Evolutionary conservation across 345 rosid genomes (phyloP).

Genomic region (Salix caprea): DNA sequence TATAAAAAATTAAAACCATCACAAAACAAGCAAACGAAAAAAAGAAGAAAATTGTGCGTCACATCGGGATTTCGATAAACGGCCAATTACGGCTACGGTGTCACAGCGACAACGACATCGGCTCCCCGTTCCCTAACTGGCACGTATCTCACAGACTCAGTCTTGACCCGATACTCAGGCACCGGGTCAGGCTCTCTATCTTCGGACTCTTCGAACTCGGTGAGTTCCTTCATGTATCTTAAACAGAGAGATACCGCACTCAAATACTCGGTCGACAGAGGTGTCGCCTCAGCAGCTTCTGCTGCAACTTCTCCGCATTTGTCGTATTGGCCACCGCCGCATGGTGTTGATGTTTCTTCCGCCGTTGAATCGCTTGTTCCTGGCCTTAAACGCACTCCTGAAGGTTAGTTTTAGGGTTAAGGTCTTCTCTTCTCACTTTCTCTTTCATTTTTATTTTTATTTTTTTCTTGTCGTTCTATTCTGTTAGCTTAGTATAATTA

Average conservation of each 20-base stretch:
- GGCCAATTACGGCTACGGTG: conserved; percentile 5
- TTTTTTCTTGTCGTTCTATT: neutral
- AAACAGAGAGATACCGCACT: conserved; percentile 4
- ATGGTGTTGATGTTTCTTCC: conserved; percentile 35
- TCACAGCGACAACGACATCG: neutral
- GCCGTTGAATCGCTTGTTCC: conserved; percentile 39
- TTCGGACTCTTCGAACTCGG: conserved; percentile 18
- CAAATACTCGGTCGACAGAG: conserved; percentile 16
- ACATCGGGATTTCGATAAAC: neutral
- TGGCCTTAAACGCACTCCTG: conserved; percentile 55
- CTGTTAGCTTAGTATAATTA: neutral
- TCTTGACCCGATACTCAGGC: neutral
- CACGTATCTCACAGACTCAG: neutral
- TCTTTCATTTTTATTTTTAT: neutral
- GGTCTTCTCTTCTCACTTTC: neutral
- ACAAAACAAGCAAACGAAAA: neutral
- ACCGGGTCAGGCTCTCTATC: neutral
- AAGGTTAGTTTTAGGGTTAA: conserved; percentile 30
- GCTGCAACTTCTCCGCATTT: conserved; percentile 4
- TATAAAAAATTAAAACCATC: neutral
- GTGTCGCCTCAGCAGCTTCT: conserved; percentile 3
- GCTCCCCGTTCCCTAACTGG: neutral
- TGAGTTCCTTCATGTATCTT: conserved; percentile 13
- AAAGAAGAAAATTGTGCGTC: neutral
- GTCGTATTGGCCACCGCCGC: conserved; percentile 21